These are phyloP conservation scores for Termitomyces sp. DNA, from an alignment of 1,284 basidiomycete genomes.

Conservation along the genomic window DNA sequence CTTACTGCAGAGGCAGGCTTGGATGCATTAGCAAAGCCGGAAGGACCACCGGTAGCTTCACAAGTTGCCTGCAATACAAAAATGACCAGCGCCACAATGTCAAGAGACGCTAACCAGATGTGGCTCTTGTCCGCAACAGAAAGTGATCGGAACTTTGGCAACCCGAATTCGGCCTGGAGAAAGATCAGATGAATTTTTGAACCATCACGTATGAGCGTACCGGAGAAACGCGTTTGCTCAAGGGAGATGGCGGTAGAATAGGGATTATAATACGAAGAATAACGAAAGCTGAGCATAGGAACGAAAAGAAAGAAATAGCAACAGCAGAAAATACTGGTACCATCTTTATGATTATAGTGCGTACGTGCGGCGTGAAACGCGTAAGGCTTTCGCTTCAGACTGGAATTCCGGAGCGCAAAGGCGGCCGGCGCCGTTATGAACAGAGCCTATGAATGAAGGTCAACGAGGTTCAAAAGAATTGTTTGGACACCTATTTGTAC, in stretches of 20 bases:
- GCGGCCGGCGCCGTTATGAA: background rate
- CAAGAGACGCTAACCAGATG: conserved; percentile 63
- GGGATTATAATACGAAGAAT: conserved; percentile 68
- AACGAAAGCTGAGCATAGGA: conserved; percentile 64
- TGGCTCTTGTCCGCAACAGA: conserved; percentile 64
- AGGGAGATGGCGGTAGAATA: conserved; percentile 62
- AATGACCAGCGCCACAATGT: conserved; percentile 52
- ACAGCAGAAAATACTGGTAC: conserved; percentile 61
- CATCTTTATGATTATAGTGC: conserved; percentile 45
- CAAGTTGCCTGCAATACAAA: conserved; percentile 62
- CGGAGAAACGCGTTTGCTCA: conserved; percentile 65
- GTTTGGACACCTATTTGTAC: conserved; percentile 33
- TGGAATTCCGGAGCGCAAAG: conserved; percentile 23
- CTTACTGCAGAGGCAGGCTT: conserved; percentile 50
- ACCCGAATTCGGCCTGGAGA: conserved; percentile 61
- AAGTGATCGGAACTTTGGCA: conserved; percentile 60
- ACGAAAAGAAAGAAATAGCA: conserved; percentile 61
- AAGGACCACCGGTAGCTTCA: conserved; percentile 45
- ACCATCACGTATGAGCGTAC: conserved; percentile 35
- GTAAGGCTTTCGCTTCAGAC: conserved; percentile 31
- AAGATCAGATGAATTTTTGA: conserved; percentile 2
- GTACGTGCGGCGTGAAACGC: conserved; percentile 36
- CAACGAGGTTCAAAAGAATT: conserved; percentile 18
- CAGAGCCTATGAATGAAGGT: conserved; percentile 11
- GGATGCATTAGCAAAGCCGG: conserved; percentile 37